phyloP scores from a whole-genome alignment of 495 filamentous ascomycete species.

The Xylona heveae region DNA sequence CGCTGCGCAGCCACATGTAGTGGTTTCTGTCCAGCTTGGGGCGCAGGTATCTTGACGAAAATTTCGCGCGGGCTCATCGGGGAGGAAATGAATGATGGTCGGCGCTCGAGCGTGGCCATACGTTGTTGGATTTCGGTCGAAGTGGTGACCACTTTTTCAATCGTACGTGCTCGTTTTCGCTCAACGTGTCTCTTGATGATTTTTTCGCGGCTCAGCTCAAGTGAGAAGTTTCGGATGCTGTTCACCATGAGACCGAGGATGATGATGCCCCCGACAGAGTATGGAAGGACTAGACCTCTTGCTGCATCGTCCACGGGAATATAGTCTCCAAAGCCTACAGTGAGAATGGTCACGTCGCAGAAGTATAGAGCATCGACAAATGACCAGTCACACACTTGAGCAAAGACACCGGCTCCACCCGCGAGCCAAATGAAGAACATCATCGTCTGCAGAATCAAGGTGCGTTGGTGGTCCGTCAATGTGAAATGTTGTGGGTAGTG shows the following conservation, averaged over 20 bases:
- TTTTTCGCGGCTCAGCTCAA: slow-evolving; percentile 41
- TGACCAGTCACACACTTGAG: slow-evolving; percentile 21
- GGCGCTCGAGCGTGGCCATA: too few relatives aligned
- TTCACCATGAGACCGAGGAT: slow-evolving; percentile 22
- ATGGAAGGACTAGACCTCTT: slow-evolving; percentile 20
- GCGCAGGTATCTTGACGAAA: too few relatives aligned
- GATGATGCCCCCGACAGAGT: slow-evolving; percentile 22
- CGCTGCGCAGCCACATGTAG: too few relatives aligned
- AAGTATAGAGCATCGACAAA: slow-evolving; percentile 41
- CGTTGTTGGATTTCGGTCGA: too few relatives aligned
- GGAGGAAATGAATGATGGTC: too few relatives aligned
- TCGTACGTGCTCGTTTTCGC: slow-evolving; percentile 30
- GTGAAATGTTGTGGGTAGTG: slow-evolving; percentile 59
- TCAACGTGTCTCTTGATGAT: slow-evolving; percentile 43
- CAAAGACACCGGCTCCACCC: slow-evolving; percentile 36
- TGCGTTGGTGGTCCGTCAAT: slow-evolving; percentile 50
- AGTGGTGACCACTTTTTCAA: slow-evolving; percentile 29
- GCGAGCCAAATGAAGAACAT: slow-evolving; percentile 39
- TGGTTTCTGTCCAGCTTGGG: too few relatives aligned
- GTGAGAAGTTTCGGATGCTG: slow-evolving; percentile 27
- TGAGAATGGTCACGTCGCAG: slow-evolving; percentile 41
- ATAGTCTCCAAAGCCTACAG: slow-evolving; percentile 44
- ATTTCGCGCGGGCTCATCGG: too few relatives aligned
- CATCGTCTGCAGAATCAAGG: slow-evolving; percentile 42
- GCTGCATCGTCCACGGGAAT: slow-evolving; percentile 19